Conservation (phyloP, 2,329 filamentous ascomycete genomes). For the Colletotrichum orbiculare region DNA sequence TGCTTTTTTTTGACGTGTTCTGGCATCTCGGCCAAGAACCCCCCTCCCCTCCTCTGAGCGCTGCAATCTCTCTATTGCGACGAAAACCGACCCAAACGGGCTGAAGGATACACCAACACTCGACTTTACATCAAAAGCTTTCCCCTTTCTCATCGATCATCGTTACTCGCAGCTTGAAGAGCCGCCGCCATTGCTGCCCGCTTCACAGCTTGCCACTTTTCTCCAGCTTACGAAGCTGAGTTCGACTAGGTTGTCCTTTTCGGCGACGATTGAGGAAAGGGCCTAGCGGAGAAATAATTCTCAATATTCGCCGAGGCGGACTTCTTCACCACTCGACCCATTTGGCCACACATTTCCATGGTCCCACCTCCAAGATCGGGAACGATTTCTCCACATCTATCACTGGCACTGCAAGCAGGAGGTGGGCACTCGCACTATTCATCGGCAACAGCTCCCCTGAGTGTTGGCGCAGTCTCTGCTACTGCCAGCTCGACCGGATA, state of each 20-base stretch:
- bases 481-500: constrained; percentile 71
- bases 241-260: no score
- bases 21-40: constrained; percentile 32
- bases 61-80: not conserved
- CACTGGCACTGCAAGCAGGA: constrained; percentile 67
- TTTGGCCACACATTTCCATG: constrained; percentile 54
- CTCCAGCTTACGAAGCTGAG: no score
- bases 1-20: constrained; percentile 17
- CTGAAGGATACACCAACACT: no score
- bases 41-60: constrained; percentile 15
- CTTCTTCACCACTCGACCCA: constrained; percentile 22
- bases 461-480: constrained; percentile 70
- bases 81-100: no score
- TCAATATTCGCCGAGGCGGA: constrained; percentile 15
- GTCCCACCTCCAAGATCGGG: constrained; percentile 70
- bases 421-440: constrained; percentile 66
- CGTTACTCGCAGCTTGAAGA: no score
- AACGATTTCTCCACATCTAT: constrained; percentile 73
- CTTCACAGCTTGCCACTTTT: no score
- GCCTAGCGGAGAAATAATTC: constrained; percentile 4
- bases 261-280: constrained; percentile 17
- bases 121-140: no score
- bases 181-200: no score
- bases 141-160: no score
- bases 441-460: constrained; percentile 66